Percentiles rank a stretch among this genome's conserved stretches.
Evolutionary conservation across 441 rosid species (phyloP).

Genomic region (Adansonia grandidieri): DNA sequence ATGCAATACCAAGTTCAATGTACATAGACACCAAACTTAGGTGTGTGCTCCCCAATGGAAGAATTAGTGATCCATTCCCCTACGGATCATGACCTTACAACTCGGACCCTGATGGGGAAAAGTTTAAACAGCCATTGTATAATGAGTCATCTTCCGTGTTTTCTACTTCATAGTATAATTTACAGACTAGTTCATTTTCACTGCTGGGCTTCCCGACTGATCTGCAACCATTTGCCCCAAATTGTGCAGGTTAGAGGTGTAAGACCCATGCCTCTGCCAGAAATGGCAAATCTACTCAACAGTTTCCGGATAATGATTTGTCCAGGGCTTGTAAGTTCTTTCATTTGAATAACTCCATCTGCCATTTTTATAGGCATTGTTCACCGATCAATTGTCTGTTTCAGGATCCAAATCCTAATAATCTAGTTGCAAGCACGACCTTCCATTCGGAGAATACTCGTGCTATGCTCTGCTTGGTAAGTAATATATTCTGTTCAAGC

Average conservation of each 20-base stretch:
- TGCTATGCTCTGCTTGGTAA: conserved; percentile 94
- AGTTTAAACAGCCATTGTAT: background rate
- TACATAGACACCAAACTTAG: background rate
- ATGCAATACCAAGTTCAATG: background rate
- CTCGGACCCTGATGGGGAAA: background rate
- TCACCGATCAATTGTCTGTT: conserved; percentile 28
- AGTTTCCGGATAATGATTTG: conserved; percentile 70
- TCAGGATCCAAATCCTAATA: conserved; percentile 98
- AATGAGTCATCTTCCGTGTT: background rate
- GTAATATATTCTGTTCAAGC: conserved; percentile 28
- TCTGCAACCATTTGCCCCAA: conserved; percentile 17
- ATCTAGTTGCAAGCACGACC: conserved; percentile 89
- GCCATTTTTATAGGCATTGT: conserved; percentile 9
- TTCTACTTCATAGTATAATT: background rate
- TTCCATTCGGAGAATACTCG: conserved; percentile 80
- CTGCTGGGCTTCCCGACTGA: background rate
- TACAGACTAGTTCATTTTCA: background rate
- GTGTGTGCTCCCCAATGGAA: background rate
- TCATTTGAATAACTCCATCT: conserved; percentile 14
- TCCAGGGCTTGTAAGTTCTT: conserved; percentile 78
- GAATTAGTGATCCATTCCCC: too few species aligned
- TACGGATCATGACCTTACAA: too few species aligned
- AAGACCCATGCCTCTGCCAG: conserved; percentile 75
- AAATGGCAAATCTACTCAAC: conserved; percentile 83
- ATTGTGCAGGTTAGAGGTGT: conserved; percentile 86